These are phyloP conservation scores for Exophiala xenobiotica DNA, from an alignment of 2,329 filamentous ascomycete species.

Conservation along the genomic window DNA sequence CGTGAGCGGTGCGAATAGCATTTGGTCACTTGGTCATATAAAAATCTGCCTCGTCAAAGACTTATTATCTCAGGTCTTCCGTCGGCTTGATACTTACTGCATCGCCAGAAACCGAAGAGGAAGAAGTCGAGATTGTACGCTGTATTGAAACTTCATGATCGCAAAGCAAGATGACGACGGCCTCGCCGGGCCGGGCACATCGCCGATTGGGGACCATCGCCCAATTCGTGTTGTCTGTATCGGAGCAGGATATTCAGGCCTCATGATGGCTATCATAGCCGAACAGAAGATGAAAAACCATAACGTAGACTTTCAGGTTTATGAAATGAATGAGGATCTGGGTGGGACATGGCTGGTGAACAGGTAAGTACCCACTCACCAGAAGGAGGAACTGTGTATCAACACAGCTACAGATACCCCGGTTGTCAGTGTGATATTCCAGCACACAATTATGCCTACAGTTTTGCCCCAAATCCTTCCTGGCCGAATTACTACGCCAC, in stretches of 20 bases:
- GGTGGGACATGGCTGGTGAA: slow-evolving; percentile 35
- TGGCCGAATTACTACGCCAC: slow-evolving; percentile 64
- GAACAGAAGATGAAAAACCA: slow-evolving; percentile 1
- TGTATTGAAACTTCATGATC: too few relatives aligned
- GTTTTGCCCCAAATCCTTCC: slow-evolving; percentile 65
- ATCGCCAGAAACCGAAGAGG: too few relatives aligned
- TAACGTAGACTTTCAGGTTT: slow-evolving; percentile 26
- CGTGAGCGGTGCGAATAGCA: too few relatives aligned
- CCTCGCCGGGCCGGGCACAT: too few relatives aligned
- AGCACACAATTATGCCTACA: slow-evolving; percentile 66
- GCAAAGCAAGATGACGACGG: too few relatives aligned
- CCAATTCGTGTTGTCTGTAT: slow-evolving; percentile 24
- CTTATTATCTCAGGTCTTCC: too few relatives aligned
- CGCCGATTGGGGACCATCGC: too few relatives aligned
- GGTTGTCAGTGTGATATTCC: slow-evolving; percentile 18
- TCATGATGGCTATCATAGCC: slow-evolving; percentile 32
- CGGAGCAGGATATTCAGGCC: slow-evolving; percentile 25
- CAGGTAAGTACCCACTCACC: slow-evolving; percentile 22
- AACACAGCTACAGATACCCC: slow-evolving; percentile 7
- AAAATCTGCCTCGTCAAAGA: too few relatives aligned
- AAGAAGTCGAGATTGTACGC: too few relatives aligned
- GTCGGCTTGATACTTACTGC: too few relatives aligned
- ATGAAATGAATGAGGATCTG: slow-evolving; percentile 31
- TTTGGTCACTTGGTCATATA: too few relatives aligned
- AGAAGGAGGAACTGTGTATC: background rate